Conservation (phyloP, 148 eudicot species). For the Camellia granthamiana region DNA sequence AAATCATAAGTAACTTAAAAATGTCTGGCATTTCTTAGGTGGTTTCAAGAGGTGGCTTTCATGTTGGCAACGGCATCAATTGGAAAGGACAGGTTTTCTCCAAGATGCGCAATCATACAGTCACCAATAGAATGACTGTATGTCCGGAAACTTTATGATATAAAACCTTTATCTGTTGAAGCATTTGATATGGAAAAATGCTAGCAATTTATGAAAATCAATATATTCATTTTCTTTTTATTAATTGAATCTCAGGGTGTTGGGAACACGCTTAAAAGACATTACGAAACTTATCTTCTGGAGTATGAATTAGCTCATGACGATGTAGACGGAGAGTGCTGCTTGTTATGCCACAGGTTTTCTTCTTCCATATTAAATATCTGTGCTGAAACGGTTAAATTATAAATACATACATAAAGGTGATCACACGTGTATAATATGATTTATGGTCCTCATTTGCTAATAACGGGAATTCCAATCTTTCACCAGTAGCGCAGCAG, state of each 20-base stretch:
- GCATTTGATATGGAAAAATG: not conserved
- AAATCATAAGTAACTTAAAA: not conserved
- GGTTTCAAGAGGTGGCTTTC: slow-evolving; percentile 98
- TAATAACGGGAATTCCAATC: slow-evolving; percentile 5
- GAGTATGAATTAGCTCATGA: slow-evolving; percentile 97
- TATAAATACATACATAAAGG: not conserved
- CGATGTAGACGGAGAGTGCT: slow-evolving; percentile 97
- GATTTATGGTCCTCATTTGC: not conserved
- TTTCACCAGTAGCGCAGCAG: slow-evolving; percentile 86
- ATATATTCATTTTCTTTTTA: not conserved
- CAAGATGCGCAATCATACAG: slow-evolving; percentile 93
- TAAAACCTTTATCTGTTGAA: not conserved
- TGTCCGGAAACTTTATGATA: slow-evolving; percentile 16
- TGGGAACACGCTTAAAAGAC: slow-evolving; percentile 93
- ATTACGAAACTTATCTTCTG: slow-evolving; percentile 87
- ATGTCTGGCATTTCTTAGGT: slow-evolving; percentile 46
- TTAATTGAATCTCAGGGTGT: slow-evolving; percentile 59
- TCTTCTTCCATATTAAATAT: not conserved
- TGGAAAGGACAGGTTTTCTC: slow-evolving; percentile 99
- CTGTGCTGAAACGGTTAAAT: not conserved
- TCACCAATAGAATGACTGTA: slow-evolving; percentile 96
- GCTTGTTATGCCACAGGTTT: slow-evolving; percentile 92
- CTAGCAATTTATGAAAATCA: not conserved
- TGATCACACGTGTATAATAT: not conserved
- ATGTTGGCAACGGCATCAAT: slow-evolving; percentile 97